These are phyloP conservation scores for Actinomucor elegans DNA, from an alignment of 371 early-diverging fungal species.

Conservation along the genomic window DNA sequence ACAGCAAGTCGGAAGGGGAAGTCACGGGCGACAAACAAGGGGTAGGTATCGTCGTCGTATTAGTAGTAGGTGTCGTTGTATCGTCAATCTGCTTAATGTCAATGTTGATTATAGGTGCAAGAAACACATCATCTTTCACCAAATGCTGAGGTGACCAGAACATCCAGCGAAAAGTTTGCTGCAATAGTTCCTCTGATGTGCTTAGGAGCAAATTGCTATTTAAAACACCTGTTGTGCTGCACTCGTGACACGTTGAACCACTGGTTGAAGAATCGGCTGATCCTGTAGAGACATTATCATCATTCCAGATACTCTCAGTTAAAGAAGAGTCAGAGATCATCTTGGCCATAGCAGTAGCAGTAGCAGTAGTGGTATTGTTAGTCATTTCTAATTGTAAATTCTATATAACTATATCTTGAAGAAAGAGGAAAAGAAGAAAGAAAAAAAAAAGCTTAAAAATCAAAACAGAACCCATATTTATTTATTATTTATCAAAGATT, in stretches of 20 bases:
- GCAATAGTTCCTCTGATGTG: conserved; percentile 6
- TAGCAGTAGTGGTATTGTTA: too few relatives aligned
- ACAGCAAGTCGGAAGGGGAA: conserved; percentile 41
- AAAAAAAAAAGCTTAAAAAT: conserved; percentile 16
- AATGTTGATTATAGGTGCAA: conserved; percentile 11
- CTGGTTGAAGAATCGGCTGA: too few relatives aligned
- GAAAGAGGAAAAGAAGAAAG: neutral
- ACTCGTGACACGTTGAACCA: conserved; percentile 21
- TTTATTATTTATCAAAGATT: too few relatives aligned
- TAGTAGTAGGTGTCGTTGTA: neutral
- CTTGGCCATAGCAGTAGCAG: too few relatives aligned
- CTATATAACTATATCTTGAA: too few relatives aligned
- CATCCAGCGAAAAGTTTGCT: conserved; percentile 12
- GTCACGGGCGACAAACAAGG: conserved; percentile 43
- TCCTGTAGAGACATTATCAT: conserved; percentile 8
- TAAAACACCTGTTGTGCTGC: conserved; percentile 2
- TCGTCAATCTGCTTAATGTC: conserved; percentile 2
- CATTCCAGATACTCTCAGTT: too few relatives aligned
- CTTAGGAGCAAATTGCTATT: neutral
- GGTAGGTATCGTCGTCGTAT: conserved; percentile 21
- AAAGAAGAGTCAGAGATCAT: too few relatives aligned
- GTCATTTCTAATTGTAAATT: too few relatives aligned
- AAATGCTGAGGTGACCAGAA: conserved; percentile 8
- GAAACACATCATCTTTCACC: conserved; percentile 22
- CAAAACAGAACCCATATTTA: too few relatives aligned